Evolutionary conservation across 768 basidiomycete species (phyloP), one percentile per base, ranked within the genome.

Genomic region (Sistotremastrum suecicum): DNA sequence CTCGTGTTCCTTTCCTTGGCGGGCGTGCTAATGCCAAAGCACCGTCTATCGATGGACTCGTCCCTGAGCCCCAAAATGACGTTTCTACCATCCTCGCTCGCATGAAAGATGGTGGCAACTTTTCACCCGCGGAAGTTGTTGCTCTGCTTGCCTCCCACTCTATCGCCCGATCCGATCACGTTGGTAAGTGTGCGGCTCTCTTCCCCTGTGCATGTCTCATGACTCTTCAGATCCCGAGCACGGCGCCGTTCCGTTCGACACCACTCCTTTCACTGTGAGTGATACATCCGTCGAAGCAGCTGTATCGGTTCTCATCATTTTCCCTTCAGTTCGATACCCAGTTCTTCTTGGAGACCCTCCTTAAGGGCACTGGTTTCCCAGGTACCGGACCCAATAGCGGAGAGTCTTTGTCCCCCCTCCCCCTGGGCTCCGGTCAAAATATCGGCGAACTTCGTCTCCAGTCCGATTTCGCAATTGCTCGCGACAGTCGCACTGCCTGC

Each of bases 1-100:
- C 69, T 5, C 62, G 61, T 12, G 56, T 73, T 20, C 45, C 57
- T 10, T 67, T 69, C 59, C 56, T 68, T 20, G 41, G 39, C 2
- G 49, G 49, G 12, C 49, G 49, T 32, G 41, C 49, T n/a, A 47
- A 50, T 31, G 49, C 49, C 11, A 50, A 45, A 10, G 32, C 12
- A 5, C 40, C 49, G 3, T 45, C 39, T 10, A 45, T 46, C 5
- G 49, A 50, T 34, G 35, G 40, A 10, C 37, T 46, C n/a, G 37
- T 50, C 29, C 46, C 46, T 9, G 45, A 42, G 40, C 48, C 49
- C 8, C 46, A 42, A 31, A 34, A 47, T 42, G 38, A 40, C 34
- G 46, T 50, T 28, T 37, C 36, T 33, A 36, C 12, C 30, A 50
- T 50, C 36, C 36, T 50, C 36, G 46, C 46, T 11, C 47, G 49